Percentiles rank a stretch among this genome's conserved stretches.
phyloP scores from a whole-genome alignment of 441 rosid species.

The Brassica balearica region DNA sequence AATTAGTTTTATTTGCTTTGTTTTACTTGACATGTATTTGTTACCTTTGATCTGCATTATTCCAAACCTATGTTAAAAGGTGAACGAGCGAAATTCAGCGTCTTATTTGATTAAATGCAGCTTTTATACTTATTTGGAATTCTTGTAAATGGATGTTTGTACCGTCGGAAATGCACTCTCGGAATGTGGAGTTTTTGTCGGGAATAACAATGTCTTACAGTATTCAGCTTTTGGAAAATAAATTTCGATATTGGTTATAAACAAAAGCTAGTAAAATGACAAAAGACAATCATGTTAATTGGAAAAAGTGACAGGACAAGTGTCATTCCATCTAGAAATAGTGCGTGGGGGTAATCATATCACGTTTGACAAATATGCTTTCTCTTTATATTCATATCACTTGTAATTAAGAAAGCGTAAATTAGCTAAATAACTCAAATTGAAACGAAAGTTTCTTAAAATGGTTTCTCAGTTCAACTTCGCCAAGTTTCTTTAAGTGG shows the following conservation, averaged over 20 bases:
- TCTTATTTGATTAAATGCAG: not conserved
- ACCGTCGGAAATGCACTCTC: not conserved
- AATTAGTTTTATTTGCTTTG: not conserved
- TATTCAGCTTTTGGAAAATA: not conserved
- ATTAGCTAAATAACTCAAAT: too few species aligned
- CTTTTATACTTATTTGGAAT: not conserved
- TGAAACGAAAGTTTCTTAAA: too few species aligned
- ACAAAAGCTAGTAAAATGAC: constrained; percentile 26
- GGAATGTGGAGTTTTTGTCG: not conserved
- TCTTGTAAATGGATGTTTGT: not conserved
- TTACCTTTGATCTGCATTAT: too few species aligned
- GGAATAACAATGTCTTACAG: constrained; percentile 19
- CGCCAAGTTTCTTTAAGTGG: too few species aligned
- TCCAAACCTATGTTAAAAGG: too few species aligned
- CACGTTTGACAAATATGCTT: constrained; percentile 26
- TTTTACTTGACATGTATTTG: too few species aligned
- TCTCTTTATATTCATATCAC: too few species aligned
- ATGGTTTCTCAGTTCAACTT: too few species aligned
- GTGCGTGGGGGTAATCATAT: constrained; percentile 42
- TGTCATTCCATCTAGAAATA: constrained; percentile 38
- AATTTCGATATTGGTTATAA: constrained; percentile 40
- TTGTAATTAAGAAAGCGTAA: too few species aligned
- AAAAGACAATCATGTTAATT: constrained; percentile 32
- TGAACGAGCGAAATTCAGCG: not conserved
- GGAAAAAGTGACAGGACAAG: constrained; percentile 39